A percentile compares a stretch with the other conserved stretches of the same genome.
Evolutionary conservation across 169 alveolate species (phyloP).

Genomic region (Plasmodium reichenowi): DNA sequence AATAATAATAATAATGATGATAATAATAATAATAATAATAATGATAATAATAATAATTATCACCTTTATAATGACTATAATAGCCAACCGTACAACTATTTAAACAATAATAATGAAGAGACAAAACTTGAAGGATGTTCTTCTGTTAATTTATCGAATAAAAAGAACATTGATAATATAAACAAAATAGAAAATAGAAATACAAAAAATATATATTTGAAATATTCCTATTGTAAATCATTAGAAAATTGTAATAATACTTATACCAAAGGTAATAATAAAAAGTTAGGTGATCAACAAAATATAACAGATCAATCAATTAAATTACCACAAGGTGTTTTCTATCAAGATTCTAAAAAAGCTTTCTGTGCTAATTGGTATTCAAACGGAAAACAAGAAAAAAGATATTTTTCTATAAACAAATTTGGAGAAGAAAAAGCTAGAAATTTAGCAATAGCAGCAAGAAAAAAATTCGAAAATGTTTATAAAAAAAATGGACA

Average conservation of each 20-base stretch:
- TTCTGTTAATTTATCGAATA: neutral
- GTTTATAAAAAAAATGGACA: conserved; percentile 42
- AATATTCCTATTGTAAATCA: conserved; percentile 4
- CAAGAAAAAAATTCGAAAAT: conserved; percentile 78
- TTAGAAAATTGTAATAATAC: conserved; percentile 23
- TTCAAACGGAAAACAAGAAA: conserved; percentile 87
- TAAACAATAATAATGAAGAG: neutral
- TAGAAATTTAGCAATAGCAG: conserved; percentile 84
- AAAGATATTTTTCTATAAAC: conserved; percentile 85
- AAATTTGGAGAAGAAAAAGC: conserved; percentile 88
- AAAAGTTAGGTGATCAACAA: conserved; percentile 14
- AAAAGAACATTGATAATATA: neutral
- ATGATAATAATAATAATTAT: neutral
- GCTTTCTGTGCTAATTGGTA: conserved; percentile 87
- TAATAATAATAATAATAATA: neutral
- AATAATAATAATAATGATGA: neutral
- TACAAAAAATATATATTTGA: neutral
- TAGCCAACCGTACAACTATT: neutral
- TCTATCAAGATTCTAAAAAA: conserved; percentile 75
- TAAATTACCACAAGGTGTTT: conserved; percentile 74
- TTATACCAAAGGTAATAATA: conserved; percentile 44
- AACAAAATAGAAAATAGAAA: conserved; percentile 6
- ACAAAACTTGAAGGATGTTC: neutral
- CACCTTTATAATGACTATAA: neutral
- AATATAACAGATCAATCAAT: conserved; percentile 34